Base-by-base conservation (phyloP, 2,329 filamentous ascomycete species). In the Calonectria hongkongensis region DNA sequence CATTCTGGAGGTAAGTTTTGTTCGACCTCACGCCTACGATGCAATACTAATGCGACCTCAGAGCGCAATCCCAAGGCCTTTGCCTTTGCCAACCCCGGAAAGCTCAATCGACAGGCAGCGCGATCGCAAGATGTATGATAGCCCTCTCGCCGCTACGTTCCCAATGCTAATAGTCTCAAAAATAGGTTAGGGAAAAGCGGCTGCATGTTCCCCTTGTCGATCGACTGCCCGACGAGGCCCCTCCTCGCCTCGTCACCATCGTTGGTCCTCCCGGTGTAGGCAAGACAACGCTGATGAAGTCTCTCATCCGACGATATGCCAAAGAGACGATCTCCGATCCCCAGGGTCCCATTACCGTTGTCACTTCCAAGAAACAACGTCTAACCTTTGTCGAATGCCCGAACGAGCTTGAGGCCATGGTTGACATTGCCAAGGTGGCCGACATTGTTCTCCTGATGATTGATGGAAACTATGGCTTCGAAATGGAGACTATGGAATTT, bases 401-500 rank as follows among this genome's bases (percentile, higher is more conserved):
- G n/a, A 96, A 98, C 82, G 95, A 97, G 79, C 91, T 99, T 67
- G 96, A 97, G 74, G 94, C 94, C 77, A 98, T 98, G 95, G 96
- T 99, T 76, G 97, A 99, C 84, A 90, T 98, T 70, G 95, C 97
- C 72, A 99, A 99, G 85, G 94, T 99, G 51, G 97, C 97, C 21
- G 97, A 99, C 83, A 98, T 99, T 80, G 95, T 98, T 7, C 89
- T 99, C 63, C 90, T 99, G 70, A 97, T 99, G 94, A 99, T 99
- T 79, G 97, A 99, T 82, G 97, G 97, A 69, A 98, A 98, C 85
- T 99, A 94, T 81, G 97, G 97, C 16, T 99, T 99, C 82, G 97
- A 99, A 86, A 99, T 99, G 97, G 97, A 99, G 89, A 99, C 97
- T 0, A 99, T 99, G 97, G 97, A 99, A 85, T 99, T 99, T 74